Evolutionary conservation across 1,284 basidiomycete species (phyloP), one percentile per base, ranked within the genome.

Genomic region (Chondrostereum purpureum): DNA sequence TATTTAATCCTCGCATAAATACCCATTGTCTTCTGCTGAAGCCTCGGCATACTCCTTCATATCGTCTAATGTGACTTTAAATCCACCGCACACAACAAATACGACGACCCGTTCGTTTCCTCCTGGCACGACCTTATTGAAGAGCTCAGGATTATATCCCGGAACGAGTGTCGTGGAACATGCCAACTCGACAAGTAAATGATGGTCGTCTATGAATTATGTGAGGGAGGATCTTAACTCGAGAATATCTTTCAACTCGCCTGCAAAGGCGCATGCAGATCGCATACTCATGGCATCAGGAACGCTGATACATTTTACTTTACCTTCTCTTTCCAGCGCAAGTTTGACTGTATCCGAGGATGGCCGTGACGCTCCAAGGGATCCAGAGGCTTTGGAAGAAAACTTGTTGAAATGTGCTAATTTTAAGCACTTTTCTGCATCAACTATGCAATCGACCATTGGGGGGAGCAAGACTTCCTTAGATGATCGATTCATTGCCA

Each of bases 21-120:
- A 31, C 27, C n/a, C 50, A 14, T 61, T 49, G 31, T 69, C 66
- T 21, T 59, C 58, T 16, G 67, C 62, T 17, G 76, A 54, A 14
- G 69, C 55, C 10, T 52, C 50, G 44, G 58, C 58, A 50, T 78
- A 84, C 45, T 74, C 70, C 19, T 43, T 58, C 43, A 78, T 58
- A 3, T 83, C 82, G 3, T 66, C 60, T 20, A 75, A 49, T 3
- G 78, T 77, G 18, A 82, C 65, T 54, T 87, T 88, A 59, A 82
- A 80, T 2, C 84, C 85, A 2, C 84, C 85, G 48, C 85, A 89
- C 33, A 81, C 72, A 46, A 83, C 67, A 59, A 85, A 82, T 0
- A 84, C 77, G 5, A 78, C 68, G 1, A 61, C 70, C n/a, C 64
- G 58, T 17, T 55, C 58, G 36, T 51, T 50, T 0, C 48, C 45